Percentiles rank a stretch among this genome's conserved stretches.
Evolutionary conservation across 106 monocot species (phyloP).

Genomic region (Dioscorea alata): DNA sequence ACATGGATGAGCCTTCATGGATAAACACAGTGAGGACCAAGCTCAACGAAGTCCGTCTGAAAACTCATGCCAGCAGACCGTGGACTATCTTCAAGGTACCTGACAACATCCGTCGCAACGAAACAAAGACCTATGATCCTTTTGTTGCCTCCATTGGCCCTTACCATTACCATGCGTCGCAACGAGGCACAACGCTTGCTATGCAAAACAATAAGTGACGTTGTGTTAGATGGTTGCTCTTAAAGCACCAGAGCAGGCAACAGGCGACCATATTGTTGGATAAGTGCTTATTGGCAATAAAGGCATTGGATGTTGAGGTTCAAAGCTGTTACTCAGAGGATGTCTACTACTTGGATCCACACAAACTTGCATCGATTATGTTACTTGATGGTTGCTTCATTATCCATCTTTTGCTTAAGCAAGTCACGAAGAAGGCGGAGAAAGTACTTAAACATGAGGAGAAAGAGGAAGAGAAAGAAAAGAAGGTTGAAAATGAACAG

Average conservation of each 20-base stretch:
- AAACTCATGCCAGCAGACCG: background rate
- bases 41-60: background rate
- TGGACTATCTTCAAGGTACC: constrained; percentile 3
- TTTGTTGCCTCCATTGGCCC: background rate
- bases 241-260: background rate
- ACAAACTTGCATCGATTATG: constrained; percentile 4
- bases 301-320: background rate
- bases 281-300: background rate
- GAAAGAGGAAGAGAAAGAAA: background rate
- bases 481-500: background rate
- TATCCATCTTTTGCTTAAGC: constrained; percentile 16
- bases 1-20: background rate
- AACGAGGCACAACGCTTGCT: background rate
- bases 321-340: background rate
- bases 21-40: background rate
- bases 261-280: background rate
- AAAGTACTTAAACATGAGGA: background rate
- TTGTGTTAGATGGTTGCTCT: background rate
- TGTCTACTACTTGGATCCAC: background rate
- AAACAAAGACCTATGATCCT: background rate
- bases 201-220: background rate
- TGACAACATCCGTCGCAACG: background rate
- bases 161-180: background rate
- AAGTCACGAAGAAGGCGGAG: background rate
- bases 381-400: constrained; percentile 19